Evolutionary conservation across 208 protist genomes (phyloP), one percentile per base, ranked within the genome.

Genomic region (Acanthamoeba triangularis): DNA sequence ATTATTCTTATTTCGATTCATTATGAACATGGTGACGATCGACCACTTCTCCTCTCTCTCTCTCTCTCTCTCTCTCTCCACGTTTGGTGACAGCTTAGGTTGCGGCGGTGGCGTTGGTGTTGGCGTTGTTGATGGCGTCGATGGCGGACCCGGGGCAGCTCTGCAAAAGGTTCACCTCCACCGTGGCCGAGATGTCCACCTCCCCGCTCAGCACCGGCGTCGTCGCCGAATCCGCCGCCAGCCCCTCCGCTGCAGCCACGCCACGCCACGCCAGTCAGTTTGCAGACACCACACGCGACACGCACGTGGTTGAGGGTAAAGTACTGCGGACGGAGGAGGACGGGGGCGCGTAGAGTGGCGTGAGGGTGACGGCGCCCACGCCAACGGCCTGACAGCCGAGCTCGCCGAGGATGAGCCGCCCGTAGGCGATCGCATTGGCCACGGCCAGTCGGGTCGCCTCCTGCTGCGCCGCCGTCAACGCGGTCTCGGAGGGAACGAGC

Each of bases 61-160:
- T 61, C 59, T 8, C 16, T 1, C 59, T 65, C 59, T 33, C 28
- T 37, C n/a, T 23, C 25, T 67, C 25, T 13, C 61, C 0, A 23
- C n/a, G 18, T 28, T 13, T 67, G 18, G 1, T 67, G 18, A 18
- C 16, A 18, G 18, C 20, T 72, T 37, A 72, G n/a, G 65, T n/a
- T 13, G 65, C 13, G 65, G 65, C 30, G 30, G 25, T 72, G 65
- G 16, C 61, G 61, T 72, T 72, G n/a, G 65, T 72, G 65, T 37
- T 82, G 74, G 8, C 33, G 74, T 82, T 82, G 74, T 82, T 82
- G 74, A 82, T 82, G 74, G 74, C 74, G 18, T 82, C 74, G 74
- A 82, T 82, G 74, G 74, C 74, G n/a, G 74, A 82, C 74, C 23
- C 33, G 33, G 74, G 74, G 44, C 74, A 82, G 74, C 33, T 52